Evolutionary conservation across 352 stramenopile species (phyloP), one percentile per base, ranked within the genome.

Genomic region (Blastocystis sp.): DNA sequence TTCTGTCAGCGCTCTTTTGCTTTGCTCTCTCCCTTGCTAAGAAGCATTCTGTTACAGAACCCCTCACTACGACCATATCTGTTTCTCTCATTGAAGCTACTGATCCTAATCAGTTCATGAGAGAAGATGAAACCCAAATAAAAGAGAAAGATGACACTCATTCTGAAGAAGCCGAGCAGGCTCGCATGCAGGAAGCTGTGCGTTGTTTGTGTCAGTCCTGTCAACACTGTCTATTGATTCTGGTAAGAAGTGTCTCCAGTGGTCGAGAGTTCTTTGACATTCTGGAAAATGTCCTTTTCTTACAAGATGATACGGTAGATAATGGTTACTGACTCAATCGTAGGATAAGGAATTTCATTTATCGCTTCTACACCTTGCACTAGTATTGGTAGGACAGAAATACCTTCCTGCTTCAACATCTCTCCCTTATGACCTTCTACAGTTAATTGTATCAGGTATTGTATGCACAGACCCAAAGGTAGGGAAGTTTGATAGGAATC

Each of bases 201-300:
- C n/a, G 13, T 15, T 44, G 42, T 9, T 27, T 56, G 19, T 40
- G 30, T 40, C 13, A 4, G 13, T n/a, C 70, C n/a, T 64, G 44
- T 27, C 59, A 37, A 42, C 33, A 81, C 19, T 60, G 70, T 56
- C 19, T 81, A 13, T 42, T 81, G 13, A 37, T 60, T 33, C 40
- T 81, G 70, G 70, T 56, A 40, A 11, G 70, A 19, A 40, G 35
- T 37, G 22, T 60, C 2, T n/a, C n/a, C 24, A 24, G 35, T 24
- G 51, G 44, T 81, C 40, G 70, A 4, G 40, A 60, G 53, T 81
- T 51, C 42, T 81, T 62, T 27, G 70, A 81, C n/a, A 24, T 81
- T 17, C 48, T 81, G 70, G 42, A 81, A n/a, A 81, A 56, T 64
- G 70, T 64, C 6, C 17, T 81, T 0, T 81, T 59, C 48, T n/a